These are phyloP conservation scores for Pythium sukuiense DNA, from an alignment of 352 stramenopile genomes.

Conservation along the genomic window DNA sequence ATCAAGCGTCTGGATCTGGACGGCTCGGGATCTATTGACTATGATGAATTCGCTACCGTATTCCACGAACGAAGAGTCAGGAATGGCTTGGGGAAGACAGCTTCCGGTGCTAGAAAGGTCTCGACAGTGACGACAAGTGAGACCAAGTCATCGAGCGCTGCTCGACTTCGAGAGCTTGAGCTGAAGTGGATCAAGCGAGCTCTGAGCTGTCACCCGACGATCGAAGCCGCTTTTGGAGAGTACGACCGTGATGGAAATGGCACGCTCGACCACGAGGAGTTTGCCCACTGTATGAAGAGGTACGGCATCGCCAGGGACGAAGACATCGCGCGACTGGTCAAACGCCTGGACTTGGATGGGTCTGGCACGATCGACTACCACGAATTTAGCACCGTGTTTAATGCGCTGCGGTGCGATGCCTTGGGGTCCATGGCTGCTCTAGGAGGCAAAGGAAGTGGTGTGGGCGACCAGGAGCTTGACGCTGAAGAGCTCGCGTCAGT, in stretches of 20 bases:
- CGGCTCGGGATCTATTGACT: conserved; percentile 48
- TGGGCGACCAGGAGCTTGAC: conserved; percentile 36
- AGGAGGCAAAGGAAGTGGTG: background rate
- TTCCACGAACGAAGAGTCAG: conserved; percentile 43
- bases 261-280: conserved; percentile 60
- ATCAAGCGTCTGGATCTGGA: conserved; percentile 50
- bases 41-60: conserved; percentile 62
- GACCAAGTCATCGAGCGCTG: conserved; percentile 30
- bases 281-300: conserved; percentile 65
- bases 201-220: conserved; percentile 54
- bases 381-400: conserved; percentile 61
- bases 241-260: conserved; percentile 58
- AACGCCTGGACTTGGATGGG: conserved; percentile 44
- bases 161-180: conserved; percentile 46
- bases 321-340: conserved; percentile 54
- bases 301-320: conserved; percentile 59
- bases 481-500: conserved; percentile 55
- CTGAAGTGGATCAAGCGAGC: conserved; percentile 67
- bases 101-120: background rate
- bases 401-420: conserved; percentile 36
- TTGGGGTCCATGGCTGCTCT: background rate
- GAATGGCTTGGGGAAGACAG: background rate
- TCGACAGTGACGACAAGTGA: conserved; percentile 8
- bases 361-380: conserved; percentile 57
- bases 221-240: conserved; percentile 62